phyloP scores from a whole-genome alignment of 768 basidiomycete species.

The Guyanaporus albipodus region DNA sequence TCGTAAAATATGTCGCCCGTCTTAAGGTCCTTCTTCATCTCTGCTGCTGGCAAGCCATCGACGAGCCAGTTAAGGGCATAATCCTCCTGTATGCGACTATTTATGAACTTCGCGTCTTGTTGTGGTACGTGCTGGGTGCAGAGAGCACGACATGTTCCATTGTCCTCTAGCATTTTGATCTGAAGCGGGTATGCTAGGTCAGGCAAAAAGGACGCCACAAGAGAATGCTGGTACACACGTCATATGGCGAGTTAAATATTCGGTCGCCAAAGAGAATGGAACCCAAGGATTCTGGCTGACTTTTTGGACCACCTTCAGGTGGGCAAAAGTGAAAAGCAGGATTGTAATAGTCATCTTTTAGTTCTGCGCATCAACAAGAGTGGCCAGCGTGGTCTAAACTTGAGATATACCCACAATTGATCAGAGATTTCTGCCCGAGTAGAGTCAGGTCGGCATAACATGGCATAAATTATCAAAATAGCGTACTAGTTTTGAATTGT shows the following conservation, averaged over 20 bases:
- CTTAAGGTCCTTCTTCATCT: slow-evolving; percentile 80
- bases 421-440: slow-evolving; percentile 71
- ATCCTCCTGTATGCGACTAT: slow-evolving; percentile 86
- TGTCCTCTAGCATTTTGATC: slow-evolving; percentile 80
- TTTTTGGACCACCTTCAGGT: slow-evolving; percentile 67
- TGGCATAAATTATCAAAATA: background rate
- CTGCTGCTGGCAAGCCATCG: slow-evolving; percentile 90
- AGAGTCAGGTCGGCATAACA: slow-evolving; percentile 5
- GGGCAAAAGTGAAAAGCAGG: slow-evolving; percentile 81
- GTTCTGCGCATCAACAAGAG: slow-evolving; percentile 4
- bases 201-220: background rate
- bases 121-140: slow-evolving; percentile 59
- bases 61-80: slow-evolving; percentile 94
- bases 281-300: slow-evolving; percentile 82
- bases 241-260: slow-evolving; percentile 86
- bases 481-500: slow-evolving; percentile 72
- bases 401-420: slow-evolving; percentile 58
- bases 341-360: slow-evolving; percentile 89
- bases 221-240: slow-evolving; percentile 46
- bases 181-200: slow-evolving; percentile 32
- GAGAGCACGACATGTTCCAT: slow-evolving; percentile 70
- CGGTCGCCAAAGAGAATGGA: slow-evolving; percentile 96
- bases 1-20: slow-evolving; percentile 88
- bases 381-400: background rate
- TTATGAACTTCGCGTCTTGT: slow-evolving; percentile 84